A percentile compares a stretch with the other conserved stretches of the same genome.
phyloP scores from a whole-genome alignment of 306 rosid genomes.

The Sophora flavescens region DNA sequence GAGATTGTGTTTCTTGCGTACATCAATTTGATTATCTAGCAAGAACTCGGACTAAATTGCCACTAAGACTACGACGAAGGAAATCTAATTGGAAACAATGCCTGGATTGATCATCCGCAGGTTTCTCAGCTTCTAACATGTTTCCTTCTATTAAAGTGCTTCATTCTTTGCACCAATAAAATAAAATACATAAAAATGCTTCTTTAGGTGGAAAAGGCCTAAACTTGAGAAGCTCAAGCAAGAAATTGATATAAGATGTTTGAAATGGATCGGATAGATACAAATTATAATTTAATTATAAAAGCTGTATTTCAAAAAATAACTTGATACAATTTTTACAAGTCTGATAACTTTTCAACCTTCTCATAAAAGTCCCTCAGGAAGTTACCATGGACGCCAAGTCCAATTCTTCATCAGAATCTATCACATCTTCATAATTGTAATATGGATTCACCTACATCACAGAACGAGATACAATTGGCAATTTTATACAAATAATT shows the following conservation, averaged over 20 bases:
- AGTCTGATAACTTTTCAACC: slow-evolving; percentile 17
- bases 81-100: background rate
- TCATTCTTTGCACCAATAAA: background rate
- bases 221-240: background rate
- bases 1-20: too few species aligned
- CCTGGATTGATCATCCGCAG: background rate
- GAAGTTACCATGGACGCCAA: slow-evolving; percentile 80
- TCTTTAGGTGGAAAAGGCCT: background rate
- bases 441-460: slow-evolving; percentile 76
- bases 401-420: slow-evolving; percentile 90
- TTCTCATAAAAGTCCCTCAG: slow-evolving; percentile 36
- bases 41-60: too few species aligned
- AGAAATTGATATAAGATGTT: background rate
- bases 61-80: too few species aligned
- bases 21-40: too few species aligned
- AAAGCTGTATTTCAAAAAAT: slow-evolving; percentile 40
- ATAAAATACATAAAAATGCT: too few species aligned
- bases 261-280: background rate
- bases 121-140: background rate
- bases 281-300: slow-evolving; percentile 11
- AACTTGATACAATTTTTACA: slow-evolving; percentile 33
- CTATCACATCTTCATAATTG: slow-evolving; percentile 74
- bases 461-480: slow-evolving; percentile 33
- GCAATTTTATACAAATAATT: background rate
- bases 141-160: background rate